These are phyloP conservation scores for Rhododendron molle DNA, from an alignment of 148 eudicot species.

Conservation along the genomic window DNA sequence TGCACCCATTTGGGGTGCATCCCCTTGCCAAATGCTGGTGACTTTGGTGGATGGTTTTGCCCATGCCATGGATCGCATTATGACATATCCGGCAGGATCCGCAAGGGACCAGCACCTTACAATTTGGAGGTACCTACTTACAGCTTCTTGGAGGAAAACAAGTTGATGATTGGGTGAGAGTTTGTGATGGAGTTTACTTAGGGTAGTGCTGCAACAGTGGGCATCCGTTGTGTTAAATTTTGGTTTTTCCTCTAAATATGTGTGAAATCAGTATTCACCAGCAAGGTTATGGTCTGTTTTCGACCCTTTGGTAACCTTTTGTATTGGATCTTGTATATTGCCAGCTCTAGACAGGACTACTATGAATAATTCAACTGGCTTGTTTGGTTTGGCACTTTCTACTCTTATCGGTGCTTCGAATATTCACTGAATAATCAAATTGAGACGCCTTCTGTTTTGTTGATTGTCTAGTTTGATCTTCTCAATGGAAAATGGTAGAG, in stretches of 20 bases:
- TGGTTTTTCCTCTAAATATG: background rate
- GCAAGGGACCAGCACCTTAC: conserved; percentile 27
- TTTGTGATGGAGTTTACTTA: background rate
- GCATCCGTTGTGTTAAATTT: background rate
- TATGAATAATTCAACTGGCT: conserved; percentile 5
- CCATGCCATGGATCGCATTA: conserved; percentile 37
- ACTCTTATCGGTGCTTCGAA: background rate
- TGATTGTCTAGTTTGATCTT: background rate
- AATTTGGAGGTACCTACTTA: conserved; percentile 37
- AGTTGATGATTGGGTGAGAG: conserved; percentile 22
- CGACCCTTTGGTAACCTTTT: conserved; percentile 1
- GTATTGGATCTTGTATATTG: background rate
- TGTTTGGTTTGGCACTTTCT: conserved; percentile 4
- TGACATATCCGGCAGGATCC: conserved; percentile 36
- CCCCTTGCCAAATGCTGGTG: conserved; percentile 36
- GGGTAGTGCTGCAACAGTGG: background rate
- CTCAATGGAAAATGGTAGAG: background rate
- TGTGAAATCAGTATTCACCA: background rate
- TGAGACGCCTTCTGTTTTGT: background rate
- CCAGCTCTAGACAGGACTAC: background rate
- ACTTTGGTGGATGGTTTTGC: conserved; percentile 40
- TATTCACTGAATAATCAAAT: background rate
- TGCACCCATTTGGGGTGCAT: conserved; percentile 36
- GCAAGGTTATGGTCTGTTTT: background rate
- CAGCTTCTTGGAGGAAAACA: conserved; percentile 31